Evolutionary conservation across 768 basidiomycete species (phyloP).

Genomic region (Agaricus subrufescens): DNA sequence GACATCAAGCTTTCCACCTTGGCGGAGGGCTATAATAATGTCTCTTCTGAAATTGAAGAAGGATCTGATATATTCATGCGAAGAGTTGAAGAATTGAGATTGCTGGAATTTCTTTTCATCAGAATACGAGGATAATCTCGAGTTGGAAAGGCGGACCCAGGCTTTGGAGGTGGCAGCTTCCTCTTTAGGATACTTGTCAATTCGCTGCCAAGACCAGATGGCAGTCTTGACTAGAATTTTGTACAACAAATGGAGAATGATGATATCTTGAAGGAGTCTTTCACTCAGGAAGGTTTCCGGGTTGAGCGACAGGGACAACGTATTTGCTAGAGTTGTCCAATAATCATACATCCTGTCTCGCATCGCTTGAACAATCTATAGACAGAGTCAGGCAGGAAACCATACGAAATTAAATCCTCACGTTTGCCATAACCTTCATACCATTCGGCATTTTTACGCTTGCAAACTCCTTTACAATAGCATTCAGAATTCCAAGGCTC

Average conservation of each 20-base stretch:
- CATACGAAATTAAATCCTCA: constrained; percentile 20
- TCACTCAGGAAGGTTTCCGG: constrained; percentile 39
- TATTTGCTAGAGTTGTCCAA: constrained; percentile 51
- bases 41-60: constrained; percentile 55
- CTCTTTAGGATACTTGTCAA: constrained; percentile 37
- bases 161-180: constrained; percentile 39
- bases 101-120: constrained; percentile 37
- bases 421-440: constrained; percentile 60
- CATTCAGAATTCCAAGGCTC: constrained; percentile 59
- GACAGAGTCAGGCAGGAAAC: background rate
- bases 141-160: constrained; percentile 41
- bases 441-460: constrained; percentile 68
- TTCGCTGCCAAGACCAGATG: constrained; percentile 64
- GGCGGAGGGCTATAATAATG: constrained; percentile 40
- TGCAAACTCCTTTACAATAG: constrained; percentile 65
- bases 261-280: constrained; percentile 34
- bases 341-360: constrained; percentile 53
- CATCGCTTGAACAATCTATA: constrained; percentile 51
- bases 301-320: constrained; percentile 30
- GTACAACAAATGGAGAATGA: constrained; percentile 63
- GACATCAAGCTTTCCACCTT: constrained; percentile 29
- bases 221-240: constrained; percentile 72
- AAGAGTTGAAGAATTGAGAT: constrained; percentile 54
- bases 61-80: constrained; percentile 48
- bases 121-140: constrained; percentile 2